These are phyloP conservation scores for Sclerotinia sclerotiorum DNA, from an alignment of 2,329 filamentous ascomycete genomes.

Conservation along the genomic window DNA sequence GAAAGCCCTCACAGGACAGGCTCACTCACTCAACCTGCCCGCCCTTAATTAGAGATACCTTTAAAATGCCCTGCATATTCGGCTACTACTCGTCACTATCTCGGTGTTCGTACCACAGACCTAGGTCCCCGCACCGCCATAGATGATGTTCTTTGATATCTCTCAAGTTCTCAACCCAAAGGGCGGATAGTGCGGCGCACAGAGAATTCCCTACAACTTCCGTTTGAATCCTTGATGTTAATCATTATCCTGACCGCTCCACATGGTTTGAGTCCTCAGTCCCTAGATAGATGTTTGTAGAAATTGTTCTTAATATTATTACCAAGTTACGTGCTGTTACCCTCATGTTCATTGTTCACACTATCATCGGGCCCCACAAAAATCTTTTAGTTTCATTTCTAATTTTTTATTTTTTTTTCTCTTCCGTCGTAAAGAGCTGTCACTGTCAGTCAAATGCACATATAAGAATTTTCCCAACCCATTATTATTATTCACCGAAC, in stretches of 20 bases:
- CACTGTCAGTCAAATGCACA: background rate
- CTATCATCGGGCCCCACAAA: background rate
- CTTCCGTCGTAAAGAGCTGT: background rate
- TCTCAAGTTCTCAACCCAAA: background rate
- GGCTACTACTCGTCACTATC: background rate
- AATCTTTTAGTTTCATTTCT: background rate
- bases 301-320: background rate
- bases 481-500: background rate
- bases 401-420: too few species aligned
- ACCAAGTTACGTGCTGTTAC: background rate
- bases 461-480: background rate
- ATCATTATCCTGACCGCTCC: constrained; percentile 6
- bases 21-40: too few species aligned
- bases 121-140: background rate
- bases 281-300: background rate
- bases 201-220: background rate
- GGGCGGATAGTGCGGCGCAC: constrained; percentile 7
- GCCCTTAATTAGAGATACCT: background rate
- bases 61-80: constrained; percentile 3
- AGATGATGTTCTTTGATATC: background rate
- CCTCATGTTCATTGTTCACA: background rate
- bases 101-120: background rate
- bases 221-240: background rate
- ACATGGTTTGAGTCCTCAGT: background rate
- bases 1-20: too few species aligned